Conservation (phyloP, 2,329 filamentous ascomycete genomes). For the Trichophyton verrucosum region DNA sequence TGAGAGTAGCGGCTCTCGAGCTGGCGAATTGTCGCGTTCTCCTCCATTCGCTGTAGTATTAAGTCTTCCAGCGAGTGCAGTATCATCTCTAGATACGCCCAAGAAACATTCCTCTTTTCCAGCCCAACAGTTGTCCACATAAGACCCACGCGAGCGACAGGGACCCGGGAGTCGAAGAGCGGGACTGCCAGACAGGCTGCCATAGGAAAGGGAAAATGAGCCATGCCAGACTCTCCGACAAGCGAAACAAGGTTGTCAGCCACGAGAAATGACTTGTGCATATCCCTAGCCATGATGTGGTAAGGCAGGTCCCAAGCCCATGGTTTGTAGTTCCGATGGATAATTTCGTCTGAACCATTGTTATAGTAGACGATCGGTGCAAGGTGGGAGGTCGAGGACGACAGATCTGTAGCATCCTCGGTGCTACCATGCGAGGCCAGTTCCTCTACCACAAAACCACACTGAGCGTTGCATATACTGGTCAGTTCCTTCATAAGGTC, state of each 20-base stretch:
- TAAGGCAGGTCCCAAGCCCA: constrained; percentile 54
- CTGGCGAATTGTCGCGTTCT: constrained; percentile 4
- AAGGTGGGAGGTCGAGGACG: constrained; percentile 44
- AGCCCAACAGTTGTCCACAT: constrained; percentile 58
- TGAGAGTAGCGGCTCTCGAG: constrained; percentile 13
- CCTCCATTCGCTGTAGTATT: constrained; percentile 39
- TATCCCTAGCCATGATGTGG: constrained; percentile 56
- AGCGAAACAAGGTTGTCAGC: constrained; percentile 49
- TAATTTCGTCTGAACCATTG: constrained; percentile 37
- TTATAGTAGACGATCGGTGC: constrained; percentile 56
- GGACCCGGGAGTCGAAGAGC: constrained; percentile 52
- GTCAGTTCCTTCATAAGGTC: constrained; percentile 53
- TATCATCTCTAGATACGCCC: constrained; percentile 56
- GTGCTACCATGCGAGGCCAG: constrained; percentile 21
- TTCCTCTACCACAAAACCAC: constrained; percentile 44
- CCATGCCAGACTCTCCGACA: constrained; percentile 43
- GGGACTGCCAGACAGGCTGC: constrained; percentile 58
- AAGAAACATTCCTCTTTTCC: constrained; percentile 43
- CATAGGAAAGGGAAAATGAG: constrained; percentile 44
- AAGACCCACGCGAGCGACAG: constrained; percentile 57
- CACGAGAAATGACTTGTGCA: constrained; percentile 51
- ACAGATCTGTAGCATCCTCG: neutral
- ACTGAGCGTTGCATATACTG: constrained; percentile 51
- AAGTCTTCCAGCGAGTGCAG: constrained; percentile 57
- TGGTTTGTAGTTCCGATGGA: constrained; percentile 51